Percentiles rank a stretch among this genome's conserved stretches.
Evolutionary conservation across 306 rosid genomes (phyloP).

Genomic region (Vachellia collinsii): DNA sequence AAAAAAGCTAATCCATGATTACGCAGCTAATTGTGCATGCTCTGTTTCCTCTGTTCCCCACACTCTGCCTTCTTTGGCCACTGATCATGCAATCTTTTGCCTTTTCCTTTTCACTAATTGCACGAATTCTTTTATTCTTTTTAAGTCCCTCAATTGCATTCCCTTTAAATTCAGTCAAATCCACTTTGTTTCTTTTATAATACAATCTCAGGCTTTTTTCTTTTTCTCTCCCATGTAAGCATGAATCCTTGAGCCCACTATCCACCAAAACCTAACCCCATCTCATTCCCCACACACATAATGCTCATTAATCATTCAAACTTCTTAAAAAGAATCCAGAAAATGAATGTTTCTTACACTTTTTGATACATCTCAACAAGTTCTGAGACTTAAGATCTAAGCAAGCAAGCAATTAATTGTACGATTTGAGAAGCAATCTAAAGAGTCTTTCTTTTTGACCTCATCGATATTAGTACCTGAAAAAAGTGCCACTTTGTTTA

Average conservation of each 20-base stretch:
- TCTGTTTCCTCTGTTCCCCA: conserved; percentile 32
- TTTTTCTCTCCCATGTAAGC: conserved; percentile 31
- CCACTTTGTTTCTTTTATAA: conserved; percentile 41
- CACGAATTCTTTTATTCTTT: neutral
- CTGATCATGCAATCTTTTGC: conserved; percentile 37
- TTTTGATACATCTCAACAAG: neutral
- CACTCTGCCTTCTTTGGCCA: conserved; percentile 21
- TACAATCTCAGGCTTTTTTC: conserved; percentile 2
- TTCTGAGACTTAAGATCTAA: neutral
- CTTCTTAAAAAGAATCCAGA: neutral
- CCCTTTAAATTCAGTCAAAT: conserved; percentile 48
- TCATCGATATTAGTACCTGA: neutral
- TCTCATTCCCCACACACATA: neutral
- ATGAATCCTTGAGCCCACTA: conserved; percentile 39
- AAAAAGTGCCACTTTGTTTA: conserved; percentile 8
- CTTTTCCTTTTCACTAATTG: conserved; percentile 34
- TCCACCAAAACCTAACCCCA: neutral
- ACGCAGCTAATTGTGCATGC: conserved; percentile 38
- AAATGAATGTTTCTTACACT: conserved; percentile 10
- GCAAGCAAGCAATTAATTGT: neutral
- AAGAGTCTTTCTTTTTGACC: conserved; percentile 18
- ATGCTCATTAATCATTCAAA: neutral
- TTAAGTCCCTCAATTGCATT: conserved; percentile 20
- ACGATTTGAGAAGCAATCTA: conserved; percentile 1
- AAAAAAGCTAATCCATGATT: conserved; percentile 24